Conservation (phyloP, 768 basidiomycete species). For the Suillus bovinus region DNA sequence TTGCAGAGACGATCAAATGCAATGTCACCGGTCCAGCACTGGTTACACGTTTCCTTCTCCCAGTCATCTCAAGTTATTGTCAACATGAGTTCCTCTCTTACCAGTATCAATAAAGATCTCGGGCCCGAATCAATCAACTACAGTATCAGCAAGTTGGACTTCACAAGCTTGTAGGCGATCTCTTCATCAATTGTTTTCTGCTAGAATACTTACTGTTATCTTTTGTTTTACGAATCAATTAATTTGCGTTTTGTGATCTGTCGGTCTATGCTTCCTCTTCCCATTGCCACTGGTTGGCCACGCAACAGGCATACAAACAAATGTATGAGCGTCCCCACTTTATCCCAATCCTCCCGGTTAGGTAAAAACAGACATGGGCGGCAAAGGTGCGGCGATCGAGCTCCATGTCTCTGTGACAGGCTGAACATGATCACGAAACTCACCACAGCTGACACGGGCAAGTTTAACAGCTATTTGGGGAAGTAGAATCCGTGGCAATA, state of each 20-base stretch:
- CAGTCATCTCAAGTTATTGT: conserved; percentile 36
- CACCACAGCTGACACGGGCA: conserved; percentile 12
- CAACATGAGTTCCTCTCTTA: conserved; percentile 36
- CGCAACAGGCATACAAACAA: conserved; percentile 15
- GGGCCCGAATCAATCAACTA: conserved; percentile 10
- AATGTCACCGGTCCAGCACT: conserved; percentile 39
- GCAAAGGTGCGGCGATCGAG: conserved; percentile 30
- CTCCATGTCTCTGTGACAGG: conserved; percentile 30
- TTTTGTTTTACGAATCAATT: not conserved
- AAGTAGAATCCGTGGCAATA: conserved; percentile 10
- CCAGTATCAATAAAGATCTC: conserved; percentile 27
- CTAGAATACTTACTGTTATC: not conserved
- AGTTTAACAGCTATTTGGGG: conserved; percentile 11
- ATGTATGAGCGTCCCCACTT: conserved; percentile 16
- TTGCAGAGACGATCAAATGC: conserved; percentile 22
- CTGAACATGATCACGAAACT: conserved; percentile 13
- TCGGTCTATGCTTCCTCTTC: not conserved
- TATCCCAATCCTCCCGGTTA: conserved; percentile 82
- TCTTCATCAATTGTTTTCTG: conserved; percentile 19
- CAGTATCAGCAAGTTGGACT: conserved; percentile 17
- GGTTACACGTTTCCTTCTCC: conserved; percentile 34
- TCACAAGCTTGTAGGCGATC: conserved; percentile 17
- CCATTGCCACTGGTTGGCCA: not conserved
- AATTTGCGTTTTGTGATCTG: not conserved
- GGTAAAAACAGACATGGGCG: conserved; percentile 64